A percentile compares a stretch with the other conserved stretches of the same genome.
phyloP scores from a whole-genome alignment of 306 rosid species.

The Vicia villosa region DNA sequence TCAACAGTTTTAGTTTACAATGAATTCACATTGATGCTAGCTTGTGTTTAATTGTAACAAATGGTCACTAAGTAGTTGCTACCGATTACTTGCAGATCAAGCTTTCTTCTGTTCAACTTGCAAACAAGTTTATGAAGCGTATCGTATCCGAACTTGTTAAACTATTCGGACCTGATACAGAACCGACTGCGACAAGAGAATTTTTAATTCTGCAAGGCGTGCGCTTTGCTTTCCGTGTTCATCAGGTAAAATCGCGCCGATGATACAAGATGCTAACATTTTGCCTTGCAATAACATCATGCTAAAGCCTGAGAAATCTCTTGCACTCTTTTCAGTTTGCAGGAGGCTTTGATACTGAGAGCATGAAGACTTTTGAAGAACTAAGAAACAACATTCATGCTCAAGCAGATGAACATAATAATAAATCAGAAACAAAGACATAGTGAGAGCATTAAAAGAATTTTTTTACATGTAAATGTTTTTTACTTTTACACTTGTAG shows the following conservation, averaged over 20 bases:
- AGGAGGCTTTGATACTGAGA: constrained; percentile 87
- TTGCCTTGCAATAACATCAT: not conserved
- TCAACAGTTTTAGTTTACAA: too few species aligned
- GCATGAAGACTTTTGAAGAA: constrained; percentile 95
- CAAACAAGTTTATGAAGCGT: constrained; percentile 87
- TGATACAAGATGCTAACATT: not conserved
- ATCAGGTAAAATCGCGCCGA: constrained; percentile 59
- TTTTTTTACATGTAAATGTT: not conserved
- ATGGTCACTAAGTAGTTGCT: constrained; percentile 5
- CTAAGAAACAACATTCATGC: constrained; percentile 65
- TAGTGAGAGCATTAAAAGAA: constrained; percentile 3
- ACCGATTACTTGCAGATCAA: constrained; percentile 61
- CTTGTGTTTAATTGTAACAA: constrained; percentile 2
- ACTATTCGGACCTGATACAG: constrained; percentile 70
- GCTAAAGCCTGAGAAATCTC: not conserved
- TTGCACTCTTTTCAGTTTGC: constrained; percentile 64
- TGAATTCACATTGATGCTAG: not conserved
- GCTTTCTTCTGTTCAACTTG: constrained; percentile 89
- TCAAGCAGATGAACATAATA: constrained; percentile 51
- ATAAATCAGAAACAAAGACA: constrained; percentile 45
- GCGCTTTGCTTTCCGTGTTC: constrained; percentile 89
- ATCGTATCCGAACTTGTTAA: constrained; percentile 80
- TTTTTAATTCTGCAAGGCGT: constrained; percentile 84
- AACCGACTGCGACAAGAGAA: constrained; percentile 62
- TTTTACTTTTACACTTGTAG: not conserved